These are phyloP conservation scores for Boletus rex-veris DNA, from an alignment of 768 basidiomycete genomes.

Conservation along the genomic window DNA sequence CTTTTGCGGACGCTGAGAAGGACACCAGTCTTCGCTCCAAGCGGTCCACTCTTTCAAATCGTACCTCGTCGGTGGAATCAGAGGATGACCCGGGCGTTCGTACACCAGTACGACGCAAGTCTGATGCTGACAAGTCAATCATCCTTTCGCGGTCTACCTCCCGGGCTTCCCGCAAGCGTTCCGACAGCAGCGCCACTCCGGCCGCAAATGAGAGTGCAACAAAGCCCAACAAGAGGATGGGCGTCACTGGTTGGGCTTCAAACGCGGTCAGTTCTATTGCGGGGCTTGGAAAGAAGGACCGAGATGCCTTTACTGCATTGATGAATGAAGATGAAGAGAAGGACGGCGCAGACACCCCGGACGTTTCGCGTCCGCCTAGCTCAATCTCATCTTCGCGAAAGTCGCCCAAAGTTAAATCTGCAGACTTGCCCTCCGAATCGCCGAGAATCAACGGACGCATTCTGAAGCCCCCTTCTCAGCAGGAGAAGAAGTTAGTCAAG, in stretches of 20 bases:
- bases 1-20: constrained; percentile 26
- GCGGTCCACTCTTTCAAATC: constrained; percentile 27
- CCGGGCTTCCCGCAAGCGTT: constrained; percentile 60
- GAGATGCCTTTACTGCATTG: constrained; percentile 59
- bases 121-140: constrained; percentile 38
- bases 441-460: constrained; percentile 37
- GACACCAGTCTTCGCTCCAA: constrained; percentile 33
- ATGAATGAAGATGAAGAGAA: constrained; percentile 42
- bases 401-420: constrained; percentile 25
- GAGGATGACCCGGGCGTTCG: constrained; percentile 31
- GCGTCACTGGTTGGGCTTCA: constrained; percentile 53
- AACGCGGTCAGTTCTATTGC: constrained; percentile 61
- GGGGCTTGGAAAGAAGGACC: constrained; percentile 54
- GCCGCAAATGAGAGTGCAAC: constrained; percentile 34
- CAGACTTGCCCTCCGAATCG: constrained; percentile 24
- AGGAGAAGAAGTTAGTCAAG: constrained; percentile 54
- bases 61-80: constrained; percentile 31
- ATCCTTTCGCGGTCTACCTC: constrained; percentile 58
- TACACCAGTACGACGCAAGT: constrained; percentile 36
- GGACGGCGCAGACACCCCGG: constrained; percentile 15
- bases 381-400: constrained; percentile 33
- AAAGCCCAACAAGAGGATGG: constrained; percentile 39
- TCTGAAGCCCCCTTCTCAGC: constrained; percentile 48
- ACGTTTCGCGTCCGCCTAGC: constrained; percentile 34
- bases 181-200: constrained; percentile 51